Base-by-base conservation (phyloP, 2,329 filamentous ascomycete species). In the Ustulina deusta region DNA sequence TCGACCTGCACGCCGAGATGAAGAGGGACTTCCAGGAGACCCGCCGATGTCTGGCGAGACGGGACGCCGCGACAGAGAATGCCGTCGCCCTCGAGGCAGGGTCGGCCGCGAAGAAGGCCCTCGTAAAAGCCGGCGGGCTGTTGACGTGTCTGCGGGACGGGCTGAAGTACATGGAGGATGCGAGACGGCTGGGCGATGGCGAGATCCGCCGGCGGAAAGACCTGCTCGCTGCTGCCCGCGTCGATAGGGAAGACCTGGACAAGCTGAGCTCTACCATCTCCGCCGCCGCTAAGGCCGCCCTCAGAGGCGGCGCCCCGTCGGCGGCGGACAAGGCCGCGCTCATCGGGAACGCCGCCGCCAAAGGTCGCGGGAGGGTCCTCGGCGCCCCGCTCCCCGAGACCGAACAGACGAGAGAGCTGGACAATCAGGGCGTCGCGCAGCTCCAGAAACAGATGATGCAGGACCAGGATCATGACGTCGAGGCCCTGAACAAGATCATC, bases 161-260 rank as follows among this genome's bases (percentile, higher is more conserved):
- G 0, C 78, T 95, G 67, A 83, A 82, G 67, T 79, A 80, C 34
- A 85, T 91, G 76, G 83, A 85, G 71, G 86, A 89, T 38, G 76
- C 78, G 1, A 83, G 82, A 57, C 74, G 87, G 69, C 76, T 95
- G 0, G 92, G 92, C 3, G 90, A 92, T 2, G 93, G 93, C 17
- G 93, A 96, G 81, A 80, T 94, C 38, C 83, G 92, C 51, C 83
- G 93, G 6, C 83, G 93, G 57, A 84, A 88, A 64, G 93, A 96
- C 78, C 81, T 95, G 69, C 80, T 96, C 3, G 86, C 87, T 0
- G 86, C 89, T 13, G 91, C 91, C 6, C 84, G 87, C 73, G 91
- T 92, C 74, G 93, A 96, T 79, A 87, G 89, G 64, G 92, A 95
- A 63, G 91, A 90, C 2, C 81, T 96, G 20, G 92, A 96, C 73